These are phyloP conservation scores for Colletotrichum sp. DNA, from an alignment of 2,329 filamentous ascomycete species.

Conservation along the genomic window DNA sequence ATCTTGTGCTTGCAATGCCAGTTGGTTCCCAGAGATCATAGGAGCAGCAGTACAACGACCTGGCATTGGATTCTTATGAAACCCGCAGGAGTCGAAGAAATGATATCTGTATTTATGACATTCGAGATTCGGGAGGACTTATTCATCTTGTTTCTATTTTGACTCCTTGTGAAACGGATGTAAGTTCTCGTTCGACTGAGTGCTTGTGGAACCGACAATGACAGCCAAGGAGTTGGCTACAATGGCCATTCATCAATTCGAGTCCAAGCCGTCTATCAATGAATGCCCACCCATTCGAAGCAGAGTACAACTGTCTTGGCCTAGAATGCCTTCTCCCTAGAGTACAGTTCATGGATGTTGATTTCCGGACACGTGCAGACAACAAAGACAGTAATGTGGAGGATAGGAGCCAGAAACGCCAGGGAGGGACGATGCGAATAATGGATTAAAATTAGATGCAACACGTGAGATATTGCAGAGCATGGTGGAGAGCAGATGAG, in stretches of 20 bases:
- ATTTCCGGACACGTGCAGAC: too few relatives aligned
- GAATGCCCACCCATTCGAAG: too few relatives aligned
- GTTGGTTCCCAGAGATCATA: accelerated
- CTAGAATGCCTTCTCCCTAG: too few relatives aligned
- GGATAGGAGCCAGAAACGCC: too few relatives aligned
- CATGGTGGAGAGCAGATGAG: accelerated
- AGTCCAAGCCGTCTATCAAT: too few relatives aligned
- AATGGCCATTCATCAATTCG: too few relatives aligned
- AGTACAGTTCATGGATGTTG: too few relatives aligned
- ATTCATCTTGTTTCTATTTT: not conserved
- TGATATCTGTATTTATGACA: not conserved
- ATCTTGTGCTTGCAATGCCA: not conserved
- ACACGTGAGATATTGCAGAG: accelerated
- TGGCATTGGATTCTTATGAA: not conserved
- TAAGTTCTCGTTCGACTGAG: too few relatives aligned
- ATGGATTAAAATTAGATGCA: accelerated
- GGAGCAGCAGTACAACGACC: not conserved
- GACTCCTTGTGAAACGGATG: not conserved
- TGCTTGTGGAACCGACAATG: not conserved
- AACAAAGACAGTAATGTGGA: too few relatives aligned
- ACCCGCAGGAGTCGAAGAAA: not conserved
- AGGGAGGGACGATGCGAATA: too few relatives aligned
- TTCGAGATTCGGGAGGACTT: not conserved
- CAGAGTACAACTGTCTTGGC: too few relatives aligned
- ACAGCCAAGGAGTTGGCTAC: too few relatives aligned